A percentile compares a stretch with the other conserved stretches of the same genome.
These are phyloP conservation scores for Geranium brycei DNA, from an alignment of 345 rosid species.

Conservation along the genomic window DNA sequence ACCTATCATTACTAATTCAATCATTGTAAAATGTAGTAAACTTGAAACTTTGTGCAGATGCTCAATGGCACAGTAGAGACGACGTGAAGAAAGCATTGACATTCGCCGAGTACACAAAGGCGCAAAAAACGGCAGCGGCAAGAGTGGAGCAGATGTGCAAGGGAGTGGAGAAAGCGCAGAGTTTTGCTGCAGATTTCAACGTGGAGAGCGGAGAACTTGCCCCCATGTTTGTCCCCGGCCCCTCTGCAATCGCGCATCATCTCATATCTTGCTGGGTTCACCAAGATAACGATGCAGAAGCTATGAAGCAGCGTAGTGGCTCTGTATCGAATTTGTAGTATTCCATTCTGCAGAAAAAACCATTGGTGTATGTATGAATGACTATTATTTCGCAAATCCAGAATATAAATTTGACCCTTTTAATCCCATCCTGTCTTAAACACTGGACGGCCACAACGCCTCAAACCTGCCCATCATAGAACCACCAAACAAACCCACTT, in stretches of 20 bases:
- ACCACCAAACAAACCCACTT: too few relatives aligned
- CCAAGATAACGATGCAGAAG: constrained; percentile 21
- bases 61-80: constrained; percentile 85
- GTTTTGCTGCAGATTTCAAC: constrained; percentile 56
- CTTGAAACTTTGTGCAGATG: constrained; percentile 33
- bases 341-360: not conserved
- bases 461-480: too few relatives aligned
- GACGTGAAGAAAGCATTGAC: constrained; percentile 58
- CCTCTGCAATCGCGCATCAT: constrained; percentile 86
- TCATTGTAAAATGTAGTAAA: not conserved
- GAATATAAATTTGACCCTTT: too few relatives aligned
- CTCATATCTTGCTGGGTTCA: constrained; percentile 73
- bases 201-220: constrained; percentile 87
- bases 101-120: constrained; percentile 71
- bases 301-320: constrained; percentile 19
- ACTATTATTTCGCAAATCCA: too few relatives aligned
- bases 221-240: constrained; percentile 81
- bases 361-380: too few relatives aligned
- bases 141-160: constrained; percentile 74
- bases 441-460: too few relatives aligned
- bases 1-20: not conserved
- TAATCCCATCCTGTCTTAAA: too few relatives aligned
- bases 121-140: constrained; percentile 66
- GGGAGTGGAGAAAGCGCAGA: constrained; percentile 70
- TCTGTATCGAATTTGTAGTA: constrained; percentile 49